These are phyloP conservation scores for Pisolithus marmoratus DNA, from an alignment of 768 basidiomycete species.

Conservation along the genomic window DNA sequence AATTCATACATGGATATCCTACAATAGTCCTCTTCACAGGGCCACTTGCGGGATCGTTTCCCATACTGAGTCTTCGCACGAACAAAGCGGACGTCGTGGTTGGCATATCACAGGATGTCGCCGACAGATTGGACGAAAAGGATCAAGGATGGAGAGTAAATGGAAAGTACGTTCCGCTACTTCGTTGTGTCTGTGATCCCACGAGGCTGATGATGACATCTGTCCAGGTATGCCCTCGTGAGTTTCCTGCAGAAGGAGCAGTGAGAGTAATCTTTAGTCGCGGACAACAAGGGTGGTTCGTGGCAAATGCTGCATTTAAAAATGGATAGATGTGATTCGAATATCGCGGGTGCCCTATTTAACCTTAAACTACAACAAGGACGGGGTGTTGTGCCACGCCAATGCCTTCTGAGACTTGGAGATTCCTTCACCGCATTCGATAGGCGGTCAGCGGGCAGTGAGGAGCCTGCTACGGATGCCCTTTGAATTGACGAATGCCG, in stretches of 20 bases:
- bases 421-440: no score
- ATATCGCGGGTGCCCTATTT: no score
- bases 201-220: slow-evolving; percentile 1
- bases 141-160: slow-evolving; percentile 73
- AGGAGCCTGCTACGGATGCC: no score
- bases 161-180: slow-evolving; percentile 55
- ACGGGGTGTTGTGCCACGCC: no score
- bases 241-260: slow-evolving; percentile 21
- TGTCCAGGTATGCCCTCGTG: slow-evolving; percentile 26
- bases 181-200: neutral
- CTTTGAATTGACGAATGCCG: no score
- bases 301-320: no score
- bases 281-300: no score
- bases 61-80: slow-evolving; percentile 80
- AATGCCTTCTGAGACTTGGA: no score
- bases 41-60: slow-evolving; percentile 73
- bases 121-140: slow-evolving; percentile 58
- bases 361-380: no score
- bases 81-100: slow-evolving; percentile 95
- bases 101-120: slow-evolving; percentile 63
- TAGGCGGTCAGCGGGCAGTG: no score
- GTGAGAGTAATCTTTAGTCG: no score
- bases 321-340: no score
- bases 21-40: slow-evolving; percentile 35
- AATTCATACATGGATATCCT: neutral